Percentiles rank a stretch among this genome's conserved stretches.
These are phyloP conservation scores for Pyropia yezoensis DNA, from an alignment of 23 red algal species.

Conservation along the genomic window DNA sequence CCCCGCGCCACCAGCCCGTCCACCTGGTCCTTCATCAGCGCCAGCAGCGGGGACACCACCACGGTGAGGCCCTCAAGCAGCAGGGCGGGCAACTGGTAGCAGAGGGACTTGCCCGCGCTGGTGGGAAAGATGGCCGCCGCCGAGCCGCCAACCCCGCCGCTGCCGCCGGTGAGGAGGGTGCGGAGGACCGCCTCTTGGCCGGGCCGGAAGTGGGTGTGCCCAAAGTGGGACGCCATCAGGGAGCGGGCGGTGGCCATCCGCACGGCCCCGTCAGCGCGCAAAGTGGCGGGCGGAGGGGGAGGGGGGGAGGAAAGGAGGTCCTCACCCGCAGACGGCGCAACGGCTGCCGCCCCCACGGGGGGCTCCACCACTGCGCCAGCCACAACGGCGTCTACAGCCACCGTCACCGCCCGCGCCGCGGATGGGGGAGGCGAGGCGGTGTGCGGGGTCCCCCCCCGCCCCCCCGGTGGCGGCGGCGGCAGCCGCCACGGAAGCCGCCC, in stretches of 20 bases:
- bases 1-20: slow-evolving; percentile 45
- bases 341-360: no score
- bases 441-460: no score
- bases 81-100: slow-evolving; percentile 85
- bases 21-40: slow-evolving; percentile 92
- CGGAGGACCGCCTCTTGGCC: slow-evolving; percentile 32
- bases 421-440: no score
- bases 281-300: no score
- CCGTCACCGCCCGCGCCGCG: no score
- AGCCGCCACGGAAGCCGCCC: no score
- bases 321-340: no score
- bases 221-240: slow-evolving; percentile 26
- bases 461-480: no score
- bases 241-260: slow-evolving; percentile 8
- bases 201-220: slow-evolving; percentile 25
- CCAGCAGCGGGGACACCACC: slow-evolving; percentile 88
- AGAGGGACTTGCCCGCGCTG: slow-evolving; percentile 84
- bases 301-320: no score
- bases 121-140: slow-evolving; percentile 77
- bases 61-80: slow-evolving; percentile 74
- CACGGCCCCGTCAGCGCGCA: no score
- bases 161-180: slow-evolving; percentile 9
- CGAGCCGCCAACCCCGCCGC: slow-evolving; percentile 6
- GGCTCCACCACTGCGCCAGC: no score
- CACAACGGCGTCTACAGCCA: no score